These are phyloP conservation scores for Beauveria asiatica DNA, from an alignment of 2,329 filamentous ascomycete species.

Conservation along the genomic window DNA sequence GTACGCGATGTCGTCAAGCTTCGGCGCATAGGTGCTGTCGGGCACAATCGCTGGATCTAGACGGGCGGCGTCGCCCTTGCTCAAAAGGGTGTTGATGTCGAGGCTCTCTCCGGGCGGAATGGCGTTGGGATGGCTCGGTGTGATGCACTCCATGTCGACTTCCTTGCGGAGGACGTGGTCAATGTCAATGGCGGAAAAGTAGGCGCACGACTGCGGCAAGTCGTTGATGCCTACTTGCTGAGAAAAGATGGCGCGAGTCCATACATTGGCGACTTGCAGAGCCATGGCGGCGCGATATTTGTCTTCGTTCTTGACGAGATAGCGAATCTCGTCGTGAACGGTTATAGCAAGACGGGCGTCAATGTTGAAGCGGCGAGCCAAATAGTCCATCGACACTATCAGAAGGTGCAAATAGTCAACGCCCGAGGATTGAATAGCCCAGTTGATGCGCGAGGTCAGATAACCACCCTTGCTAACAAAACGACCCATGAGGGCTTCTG, in stretches of 20 bases:
- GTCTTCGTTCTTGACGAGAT: slow-evolving; percentile 77
- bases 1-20: slow-evolving; percentile 57
- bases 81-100: slow-evolving; percentile 71
- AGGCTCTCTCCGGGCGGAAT: slow-evolving; percentile 82
- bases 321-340: slow-evolving; percentile 95
- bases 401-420: slow-evolving; percentile 95
- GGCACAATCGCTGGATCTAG: slow-evolving; percentile 60
- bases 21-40: slow-evolving; percentile 40
- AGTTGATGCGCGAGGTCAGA: slow-evolving; percentile 94
- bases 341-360: slow-evolving; percentile 82
- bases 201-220: slow-evolving; percentile 86
- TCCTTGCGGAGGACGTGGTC: slow-evolving; percentile 95
- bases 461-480: slow-evolving; percentile 86
- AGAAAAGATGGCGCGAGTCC: slow-evolving; percentile 95
- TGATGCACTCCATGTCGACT: slow-evolving; percentile 95
- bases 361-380: slow-evolving; percentile 77
- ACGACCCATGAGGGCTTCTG: slow-evolving; percentile 82
- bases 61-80: slow-evolving; percentile 58
- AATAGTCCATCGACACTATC: slow-evolving; percentile 89
- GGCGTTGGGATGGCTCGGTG: slow-evolving; percentile 69
- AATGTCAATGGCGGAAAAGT: slow-evolving; percentile 91
- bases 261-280: slow-evolving; percentile 85
- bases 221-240: slow-evolving; percentile 96
- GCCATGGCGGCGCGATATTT: slow-evolving; percentile 88
- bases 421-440: slow-evolving; percentile 96